Evolutionary conservation across 768 basidiomycete species (phyloP).

Genomic region (Rhizopogon vinicolor): DNA sequence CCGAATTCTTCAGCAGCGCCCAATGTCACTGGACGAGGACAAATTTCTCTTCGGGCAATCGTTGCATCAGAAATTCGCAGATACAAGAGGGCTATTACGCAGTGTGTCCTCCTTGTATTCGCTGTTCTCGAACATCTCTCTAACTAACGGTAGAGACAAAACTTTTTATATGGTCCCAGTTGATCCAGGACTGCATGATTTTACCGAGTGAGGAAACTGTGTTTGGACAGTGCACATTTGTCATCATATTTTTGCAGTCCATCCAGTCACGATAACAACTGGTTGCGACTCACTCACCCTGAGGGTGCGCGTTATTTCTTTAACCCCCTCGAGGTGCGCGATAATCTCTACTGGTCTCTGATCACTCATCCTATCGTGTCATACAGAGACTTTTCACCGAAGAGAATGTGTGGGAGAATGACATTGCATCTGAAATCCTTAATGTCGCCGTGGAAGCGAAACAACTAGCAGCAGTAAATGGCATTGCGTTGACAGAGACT

Average conservation of each 20-base stretch:
- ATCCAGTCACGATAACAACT: neutral
- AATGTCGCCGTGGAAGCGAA: neutral
- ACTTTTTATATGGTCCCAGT: neutral
- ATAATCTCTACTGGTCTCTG: neutral
- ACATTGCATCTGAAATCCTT: neutral
- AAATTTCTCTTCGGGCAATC: neutral
- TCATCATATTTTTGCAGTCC: neutral
- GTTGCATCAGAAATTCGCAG: neutral
- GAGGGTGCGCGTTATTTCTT: slow-evolving; percentile 55
- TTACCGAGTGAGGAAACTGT: neutral
- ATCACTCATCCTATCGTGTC: neutral
- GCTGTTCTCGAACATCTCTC: neutral
- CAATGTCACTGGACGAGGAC: neutral
- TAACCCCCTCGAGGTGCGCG: slow-evolving; percentile 33
- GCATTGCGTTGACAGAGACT: neutral
- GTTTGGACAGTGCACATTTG: neutral
- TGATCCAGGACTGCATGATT: neutral
- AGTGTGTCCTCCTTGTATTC: neutral
- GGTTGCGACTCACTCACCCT: slow-evolving; percentile 32
- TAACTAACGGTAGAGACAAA: neutral
- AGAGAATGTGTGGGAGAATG: slow-evolving; percentile 1
- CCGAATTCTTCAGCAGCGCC: neutral
- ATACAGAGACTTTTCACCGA: slow-evolving; percentile 39
- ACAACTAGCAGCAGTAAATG: neutral
- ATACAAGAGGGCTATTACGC: neutral